Percentiles rank a stretch among this genome's conserved stretches.
Conservation (phyloP, 2,329 filamentous ascomycete species). For the Epichloe elymi region DNA sequence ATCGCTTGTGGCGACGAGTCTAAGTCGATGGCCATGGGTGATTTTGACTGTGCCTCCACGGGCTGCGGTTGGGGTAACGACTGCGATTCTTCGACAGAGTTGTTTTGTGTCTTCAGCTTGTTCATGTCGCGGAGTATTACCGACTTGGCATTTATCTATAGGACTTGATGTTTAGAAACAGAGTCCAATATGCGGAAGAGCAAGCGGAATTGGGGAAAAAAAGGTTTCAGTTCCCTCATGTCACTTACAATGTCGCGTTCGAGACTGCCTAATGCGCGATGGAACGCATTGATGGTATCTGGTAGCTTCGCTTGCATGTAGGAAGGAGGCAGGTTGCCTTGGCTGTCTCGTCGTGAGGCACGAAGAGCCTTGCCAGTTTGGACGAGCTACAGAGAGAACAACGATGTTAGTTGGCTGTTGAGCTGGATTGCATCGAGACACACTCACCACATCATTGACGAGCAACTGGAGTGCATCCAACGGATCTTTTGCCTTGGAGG, state of each 20-base stretch:
- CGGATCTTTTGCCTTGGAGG: constrained; percentile 23
- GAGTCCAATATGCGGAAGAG: background rate
- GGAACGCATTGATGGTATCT: constrained; percentile 35
- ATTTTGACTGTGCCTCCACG: constrained; percentile 22
- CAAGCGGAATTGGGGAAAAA: background rate
- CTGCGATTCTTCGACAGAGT: constrained; percentile 7
- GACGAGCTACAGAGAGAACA: constrained; percentile 31
- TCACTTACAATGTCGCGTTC: constrained; percentile 42
- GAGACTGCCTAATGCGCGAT: constrained; percentile 40
- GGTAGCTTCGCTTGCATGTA: constrained; percentile 29
- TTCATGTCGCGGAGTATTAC: constrained; percentile 42
- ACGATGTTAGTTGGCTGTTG: background rate
- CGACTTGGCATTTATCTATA: constrained; percentile 36
- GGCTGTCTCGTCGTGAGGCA: constrained; percentile 31
- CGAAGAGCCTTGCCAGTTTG: constrained; percentile 46
- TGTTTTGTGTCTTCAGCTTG: constrained; percentile 18
- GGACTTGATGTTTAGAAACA: background rate
- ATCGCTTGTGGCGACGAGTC: constrained; percentile 19
- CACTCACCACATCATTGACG: constrained; percentile 41
- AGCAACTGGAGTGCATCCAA: constrained; percentile 37
- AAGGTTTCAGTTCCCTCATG: background rate
- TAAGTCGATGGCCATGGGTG: constrained; percentile 23
- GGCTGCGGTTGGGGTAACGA: constrained; percentile 12
- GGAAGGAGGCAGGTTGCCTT: constrained; percentile 22
- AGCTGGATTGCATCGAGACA: background rate